Conservation (phyloP, 768 basidiomycete genomes). For the Mycena metata region DNA sequence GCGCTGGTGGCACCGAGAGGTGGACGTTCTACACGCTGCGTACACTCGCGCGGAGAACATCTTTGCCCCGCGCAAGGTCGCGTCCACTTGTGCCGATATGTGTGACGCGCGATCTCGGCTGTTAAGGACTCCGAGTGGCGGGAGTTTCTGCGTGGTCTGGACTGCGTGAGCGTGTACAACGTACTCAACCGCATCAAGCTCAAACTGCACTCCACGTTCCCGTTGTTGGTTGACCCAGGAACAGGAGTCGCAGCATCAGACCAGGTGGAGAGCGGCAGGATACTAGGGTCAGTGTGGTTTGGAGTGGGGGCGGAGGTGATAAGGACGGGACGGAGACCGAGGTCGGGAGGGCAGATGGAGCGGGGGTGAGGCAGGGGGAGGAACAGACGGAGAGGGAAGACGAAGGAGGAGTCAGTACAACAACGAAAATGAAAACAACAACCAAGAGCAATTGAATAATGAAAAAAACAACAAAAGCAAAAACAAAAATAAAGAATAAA, state of each 20-base stretch:
- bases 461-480: constrained; percentile 2
- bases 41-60: too few relatives aligned
- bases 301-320: neutral
- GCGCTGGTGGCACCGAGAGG: constrained; percentile 4
- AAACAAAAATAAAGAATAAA: neutral
- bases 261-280: neutral
- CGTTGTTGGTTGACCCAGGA: constrained; percentile 9
- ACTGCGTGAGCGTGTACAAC: constrained; percentile 3
- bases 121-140: too few relatives aligned
- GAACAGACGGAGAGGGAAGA: neutral
- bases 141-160: neutral
- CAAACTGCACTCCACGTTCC: neutral
- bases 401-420: neutral
- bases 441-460: too few relatives aligned
- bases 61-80: neutral
- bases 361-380: neutral
- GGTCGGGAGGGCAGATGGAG: too few relatives aligned
- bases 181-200: neutral
- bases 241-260: neutral
- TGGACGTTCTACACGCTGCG: neutral
- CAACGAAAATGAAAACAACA: too few relatives aligned
- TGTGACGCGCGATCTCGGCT: neutral
- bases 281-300: constrained; percentile 8
- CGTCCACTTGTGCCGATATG: neutral
- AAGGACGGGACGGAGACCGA: too few relatives aligned